A percentile compares a stretch with the other conserved stretches of the same genome.
phyloP scores from a whole-genome alignment of 179 eudicot genomes.

The Spinacia oleracea region DNA sequence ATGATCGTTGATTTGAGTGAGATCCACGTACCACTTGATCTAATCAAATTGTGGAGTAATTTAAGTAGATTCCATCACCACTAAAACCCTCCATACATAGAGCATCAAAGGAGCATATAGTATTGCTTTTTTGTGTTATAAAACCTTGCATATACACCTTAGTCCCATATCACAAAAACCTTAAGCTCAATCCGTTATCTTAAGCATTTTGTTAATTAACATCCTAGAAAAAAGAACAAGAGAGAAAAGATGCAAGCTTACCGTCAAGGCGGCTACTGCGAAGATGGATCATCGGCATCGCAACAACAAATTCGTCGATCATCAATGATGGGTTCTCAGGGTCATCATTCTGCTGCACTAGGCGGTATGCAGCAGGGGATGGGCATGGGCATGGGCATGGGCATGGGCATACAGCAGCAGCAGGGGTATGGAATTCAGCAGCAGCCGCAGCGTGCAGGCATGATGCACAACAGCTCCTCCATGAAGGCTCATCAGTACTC shows the following conservation, averaged over 20 bases:
- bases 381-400: background rate
- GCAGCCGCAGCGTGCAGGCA: background rate
- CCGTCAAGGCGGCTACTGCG: slow-evolving; percentile 21
- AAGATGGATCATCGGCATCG: slow-evolving; percentile 17
- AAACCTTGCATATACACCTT: background rate
- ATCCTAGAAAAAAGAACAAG: background rate
- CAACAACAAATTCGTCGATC: slow-evolving; percentile 17
- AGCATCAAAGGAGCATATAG: background rate
- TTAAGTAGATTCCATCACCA: background rate
- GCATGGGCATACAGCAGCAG: background rate
- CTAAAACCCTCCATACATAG: background rate
- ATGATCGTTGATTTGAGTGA: background rate
- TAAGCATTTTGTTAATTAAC: background rate
- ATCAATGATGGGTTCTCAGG: background rate
- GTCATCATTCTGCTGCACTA: background rate
- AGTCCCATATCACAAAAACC: background rate
- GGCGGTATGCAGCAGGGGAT: slow-evolving; percentile 1
- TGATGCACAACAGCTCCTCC: slow-evolving; percentile 21
- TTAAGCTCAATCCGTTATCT: background rate
- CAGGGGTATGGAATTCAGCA: background rate
- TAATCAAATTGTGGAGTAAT: background rate
- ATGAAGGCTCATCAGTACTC: background rate
- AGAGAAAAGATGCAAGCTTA: slow-evolving; percentile 22
- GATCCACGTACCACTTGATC: background rate
- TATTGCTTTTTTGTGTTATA: background rate